Percentiles rank a stretch among this genome's conserved stretches.
phyloP scores from a whole-genome alignment of 495 filamentous ascomycete genomes.

The Hyphodiscus hymeniophilus region DNA sequence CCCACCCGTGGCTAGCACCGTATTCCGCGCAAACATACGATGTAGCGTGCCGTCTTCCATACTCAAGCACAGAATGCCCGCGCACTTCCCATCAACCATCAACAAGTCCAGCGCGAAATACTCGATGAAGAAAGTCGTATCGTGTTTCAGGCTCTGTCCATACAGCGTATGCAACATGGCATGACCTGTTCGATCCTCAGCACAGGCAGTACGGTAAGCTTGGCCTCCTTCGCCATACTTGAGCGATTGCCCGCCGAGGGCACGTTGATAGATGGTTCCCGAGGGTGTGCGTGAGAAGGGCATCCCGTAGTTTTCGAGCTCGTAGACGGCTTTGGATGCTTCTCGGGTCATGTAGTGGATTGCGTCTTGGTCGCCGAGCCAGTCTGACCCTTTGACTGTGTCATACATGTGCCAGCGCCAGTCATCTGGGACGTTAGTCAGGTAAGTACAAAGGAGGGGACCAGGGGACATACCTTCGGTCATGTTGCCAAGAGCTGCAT shows the following conservation, averaged over 20 bases:
- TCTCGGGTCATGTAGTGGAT: conserved; percentile 23
- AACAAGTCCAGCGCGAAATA: conserved; percentile 22
- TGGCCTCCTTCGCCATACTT: conserved; percentile 20
- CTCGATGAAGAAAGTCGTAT: conserved; percentile 24
- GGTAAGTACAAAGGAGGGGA: background rate
- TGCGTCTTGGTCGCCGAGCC: conserved; percentile 24
- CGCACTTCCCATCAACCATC: conserved; percentile 19
- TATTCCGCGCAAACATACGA: conserved; percentile 22
- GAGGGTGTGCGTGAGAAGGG: conserved; percentile 17
- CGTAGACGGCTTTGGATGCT: conserved; percentile 17
- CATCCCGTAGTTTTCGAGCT: conserved; percentile 24
- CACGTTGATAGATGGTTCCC: conserved; percentile 21
- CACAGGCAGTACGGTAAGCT: conserved; percentile 17
- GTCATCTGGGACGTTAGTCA: conserved; percentile 8
- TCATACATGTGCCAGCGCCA: conserved; percentile 25
- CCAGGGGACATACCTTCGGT: conserved; percentile 14
- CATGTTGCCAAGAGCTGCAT: conserved; percentile 24
- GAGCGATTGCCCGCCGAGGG: conserved; percentile 18
- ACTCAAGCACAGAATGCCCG: conserved; percentile 14
- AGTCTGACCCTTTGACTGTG: conserved; percentile 23
- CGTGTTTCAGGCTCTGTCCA: conserved; percentile 19
- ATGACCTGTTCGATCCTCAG: conserved; percentile 20
- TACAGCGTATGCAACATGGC: conserved; percentile 23
- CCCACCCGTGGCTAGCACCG: conserved; percentile 19
- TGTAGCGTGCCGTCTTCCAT: conserved; percentile 23